These are phyloP conservation scores for Amanita pallidorosea DNA, from an alignment of 768 basidiomycete genomes.

Conservation along the genomic window DNA sequence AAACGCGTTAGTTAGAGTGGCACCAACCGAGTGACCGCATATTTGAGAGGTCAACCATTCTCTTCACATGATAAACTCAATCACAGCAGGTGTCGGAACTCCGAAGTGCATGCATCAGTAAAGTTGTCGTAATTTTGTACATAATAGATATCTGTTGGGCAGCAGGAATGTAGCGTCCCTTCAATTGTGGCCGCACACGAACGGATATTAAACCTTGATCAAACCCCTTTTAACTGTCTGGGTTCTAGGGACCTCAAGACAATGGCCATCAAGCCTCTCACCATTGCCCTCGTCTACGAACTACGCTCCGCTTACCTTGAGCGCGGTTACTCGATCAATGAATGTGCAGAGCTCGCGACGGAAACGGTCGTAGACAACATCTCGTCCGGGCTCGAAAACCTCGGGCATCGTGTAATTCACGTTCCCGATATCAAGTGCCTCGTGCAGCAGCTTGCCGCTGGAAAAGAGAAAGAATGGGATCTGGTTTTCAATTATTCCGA, in stretches of 20 bases:
- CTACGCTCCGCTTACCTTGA: neutral
- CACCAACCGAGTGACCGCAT: too few relatives aligned
- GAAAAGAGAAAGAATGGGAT: slow-evolving; percentile 11
- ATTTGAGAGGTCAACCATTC: too few relatives aligned
- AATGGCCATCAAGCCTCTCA: neutral
- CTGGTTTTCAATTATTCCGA: slow-evolving; percentile 17
- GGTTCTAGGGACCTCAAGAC: too few relatives aligned
- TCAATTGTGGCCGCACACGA: neutral
- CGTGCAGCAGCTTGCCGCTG: neutral
- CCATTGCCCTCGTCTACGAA: neutral
- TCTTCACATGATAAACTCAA: too few relatives aligned
- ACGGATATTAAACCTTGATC: neutral
- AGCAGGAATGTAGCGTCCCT: too few relatives aligned
- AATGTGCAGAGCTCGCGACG: neutral
- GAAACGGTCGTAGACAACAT: neutral
- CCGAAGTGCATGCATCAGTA: too few relatives aligned
- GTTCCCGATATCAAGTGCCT: neutral
- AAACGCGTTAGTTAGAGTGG: neutral
- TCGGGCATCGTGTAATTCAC: neutral
- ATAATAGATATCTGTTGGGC: too few relatives aligned
- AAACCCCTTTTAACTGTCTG: too few relatives aligned
- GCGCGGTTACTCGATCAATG: neutral
- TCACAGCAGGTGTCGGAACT: too few relatives aligned
- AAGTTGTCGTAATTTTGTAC: too few relatives aligned
- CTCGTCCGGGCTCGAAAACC: neutral